Conservation (phyloP, 2,329 filamentous ascomycete species). For the Amylocarpus encephaloides region DNA sequence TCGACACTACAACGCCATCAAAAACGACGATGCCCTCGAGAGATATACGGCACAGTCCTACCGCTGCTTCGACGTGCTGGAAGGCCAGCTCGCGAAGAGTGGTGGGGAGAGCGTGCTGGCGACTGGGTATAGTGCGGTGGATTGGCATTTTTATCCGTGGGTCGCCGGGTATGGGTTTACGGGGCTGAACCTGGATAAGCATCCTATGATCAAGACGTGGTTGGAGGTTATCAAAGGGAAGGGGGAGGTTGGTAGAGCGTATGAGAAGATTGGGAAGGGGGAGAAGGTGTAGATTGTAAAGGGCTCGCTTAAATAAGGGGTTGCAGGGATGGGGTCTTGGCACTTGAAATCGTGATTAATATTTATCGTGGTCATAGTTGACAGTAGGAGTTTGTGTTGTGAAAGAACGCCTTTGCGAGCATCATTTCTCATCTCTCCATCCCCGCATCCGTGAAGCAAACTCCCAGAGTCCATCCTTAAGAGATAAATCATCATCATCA, state of each 20-base stretch:
- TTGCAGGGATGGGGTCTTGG: no score
- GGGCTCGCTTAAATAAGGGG: not conserved
- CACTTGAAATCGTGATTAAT: no score
- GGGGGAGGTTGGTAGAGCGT: not conserved
- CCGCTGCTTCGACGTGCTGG: not conserved
- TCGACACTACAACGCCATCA: not conserved
- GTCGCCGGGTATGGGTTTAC: not conserved
- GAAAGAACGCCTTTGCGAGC: no score
- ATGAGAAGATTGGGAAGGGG: not conserved
- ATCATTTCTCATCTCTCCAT: no score
- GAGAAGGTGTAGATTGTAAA: not conserved
- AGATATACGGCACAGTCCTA: not conserved
- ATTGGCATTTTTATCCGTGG: slow-evolving; percentile 1
- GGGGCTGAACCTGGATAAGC: not conserved
- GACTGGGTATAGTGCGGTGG: not conserved
- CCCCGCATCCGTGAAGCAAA: no score
- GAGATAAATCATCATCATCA: no score
- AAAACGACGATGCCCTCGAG: not conserved
- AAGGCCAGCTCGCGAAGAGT: not conserved
- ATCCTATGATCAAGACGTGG: not conserved
- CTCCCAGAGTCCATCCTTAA: no score
- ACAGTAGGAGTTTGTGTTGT: no score
- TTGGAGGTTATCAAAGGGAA: not conserved
- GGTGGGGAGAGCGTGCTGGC: not conserved
- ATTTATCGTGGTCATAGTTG: no score